A percentile compares a stretch with the other conserved stretches of the same genome.
These are phyloP conservation scores for Cutaneotrichosporon cavernicola DNA, from an alignment of 1,284 basidiomycete genomes.

Conservation along the genomic window DNA sequence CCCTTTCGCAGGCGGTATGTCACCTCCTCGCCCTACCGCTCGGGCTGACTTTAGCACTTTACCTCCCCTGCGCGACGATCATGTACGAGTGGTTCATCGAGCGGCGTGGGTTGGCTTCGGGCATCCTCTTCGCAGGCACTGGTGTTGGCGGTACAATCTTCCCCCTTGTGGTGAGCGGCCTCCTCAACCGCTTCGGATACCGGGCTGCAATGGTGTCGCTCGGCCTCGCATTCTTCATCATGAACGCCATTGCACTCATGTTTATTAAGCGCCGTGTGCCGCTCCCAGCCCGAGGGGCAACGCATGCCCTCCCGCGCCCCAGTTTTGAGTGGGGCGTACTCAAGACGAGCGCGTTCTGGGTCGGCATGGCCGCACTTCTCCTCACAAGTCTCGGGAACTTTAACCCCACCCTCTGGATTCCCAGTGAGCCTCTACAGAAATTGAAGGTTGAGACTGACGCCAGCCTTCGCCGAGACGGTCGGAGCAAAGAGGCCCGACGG, in stretches of 20 bases:
- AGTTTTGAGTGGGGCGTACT: slow-evolving; percentile 32
- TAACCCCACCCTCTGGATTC: slow-evolving; percentile 49
- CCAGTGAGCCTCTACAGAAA: slow-evolving; percentile 36
- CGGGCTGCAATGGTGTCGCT: slow-evolving; percentile 47
- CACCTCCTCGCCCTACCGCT: too few relatives aligned
- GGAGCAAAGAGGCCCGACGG: slow-evolving; percentile 40
- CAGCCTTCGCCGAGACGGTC: slow-evolving; percentile 46
- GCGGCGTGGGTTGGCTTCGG: slow-evolving; percentile 47
- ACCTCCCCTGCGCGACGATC: slow-evolving; percentile 49
- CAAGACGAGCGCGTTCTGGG: slow-evolving; percentile 32
- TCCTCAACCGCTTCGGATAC: slow-evolving; percentile 48
- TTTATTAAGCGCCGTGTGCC: slow-evolving; percentile 50
- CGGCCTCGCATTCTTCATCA: slow-evolving; percentile 36
- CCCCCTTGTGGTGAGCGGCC: slow-evolving; percentile 44
- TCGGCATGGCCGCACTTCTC: slow-evolving; percentile 40
- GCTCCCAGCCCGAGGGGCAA: slow-evolving; percentile 5
- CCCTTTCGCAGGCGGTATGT: slow-evolving; percentile 34
- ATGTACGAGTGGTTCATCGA: slow-evolving; percentile 51
- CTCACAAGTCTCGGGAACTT: slow-evolving; percentile 50
- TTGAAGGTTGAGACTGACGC: neutral
- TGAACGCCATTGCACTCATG: slow-evolving; percentile 39
- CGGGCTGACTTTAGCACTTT: slow-evolving; percentile 31
- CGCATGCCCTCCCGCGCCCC: slow-evolving; percentile 1
- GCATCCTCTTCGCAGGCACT: slow-evolving; percentile 50
- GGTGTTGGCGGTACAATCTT: slow-evolving; percentile 49